A percentile compares a stretch with the other conserved stretches of the same genome.
Evolutionary conservation across 2,329 filamentous ascomycete genomes (phyloP).

Genomic region (Conoideocrella luteorostrata): DNA sequence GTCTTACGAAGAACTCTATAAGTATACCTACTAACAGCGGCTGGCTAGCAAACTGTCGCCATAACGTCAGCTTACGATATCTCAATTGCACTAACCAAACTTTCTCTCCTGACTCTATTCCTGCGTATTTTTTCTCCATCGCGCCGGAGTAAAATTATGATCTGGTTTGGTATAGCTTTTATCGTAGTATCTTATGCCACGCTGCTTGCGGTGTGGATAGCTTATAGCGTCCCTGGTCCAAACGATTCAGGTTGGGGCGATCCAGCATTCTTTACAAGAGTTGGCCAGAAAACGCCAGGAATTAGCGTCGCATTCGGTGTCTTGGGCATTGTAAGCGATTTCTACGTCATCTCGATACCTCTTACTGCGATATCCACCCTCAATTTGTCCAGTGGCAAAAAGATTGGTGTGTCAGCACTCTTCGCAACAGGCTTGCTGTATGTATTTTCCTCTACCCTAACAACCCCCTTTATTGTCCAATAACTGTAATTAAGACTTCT

Average conservation of each 20-base stretch:
- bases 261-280: neutral
- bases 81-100: neutral
- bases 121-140: neutral
- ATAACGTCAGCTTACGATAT: neutral
- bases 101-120: neutral
- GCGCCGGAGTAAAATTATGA: neutral
- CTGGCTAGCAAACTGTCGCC: neutral
- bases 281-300: neutral
- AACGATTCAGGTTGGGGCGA: neutral
- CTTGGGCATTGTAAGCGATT: neutral
- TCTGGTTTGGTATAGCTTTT: neutral
- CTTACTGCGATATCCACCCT: neutral
- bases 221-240: neutral
- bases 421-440: slow-evolving; percentile 1
- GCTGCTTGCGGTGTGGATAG: neutral
- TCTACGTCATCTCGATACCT: slow-evolving; percentile 1
- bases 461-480: too few relatives aligned
- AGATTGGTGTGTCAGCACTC: neutral
- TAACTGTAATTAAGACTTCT: too few relatives aligned
- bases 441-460: too few relatives aligned
- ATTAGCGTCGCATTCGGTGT: neutral
- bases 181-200: neutral
- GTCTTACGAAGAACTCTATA: too few relatives aligned
- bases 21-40: neutral
- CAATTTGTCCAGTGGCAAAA: neutral